Conservation (phyloP, 176 grass and related monocot species). For the Dendrocalamus sinicus region DNA sequence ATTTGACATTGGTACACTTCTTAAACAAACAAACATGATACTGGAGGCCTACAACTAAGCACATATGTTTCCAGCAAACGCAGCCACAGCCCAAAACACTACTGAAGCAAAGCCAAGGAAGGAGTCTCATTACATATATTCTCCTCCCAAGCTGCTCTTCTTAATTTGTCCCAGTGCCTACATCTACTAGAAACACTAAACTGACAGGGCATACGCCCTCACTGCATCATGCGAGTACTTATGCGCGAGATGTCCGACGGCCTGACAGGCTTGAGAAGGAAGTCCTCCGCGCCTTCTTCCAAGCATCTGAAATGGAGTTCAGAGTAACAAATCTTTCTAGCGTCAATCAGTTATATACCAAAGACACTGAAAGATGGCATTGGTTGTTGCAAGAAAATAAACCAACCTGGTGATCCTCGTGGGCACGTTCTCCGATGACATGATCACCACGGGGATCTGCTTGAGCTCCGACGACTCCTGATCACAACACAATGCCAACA, state of each 20-base stretch:
- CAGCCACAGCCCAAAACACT: background rate
- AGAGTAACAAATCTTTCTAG: no score
- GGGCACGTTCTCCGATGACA: constrained; percentile 58
- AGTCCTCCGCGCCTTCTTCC: constrained; percentile 57
- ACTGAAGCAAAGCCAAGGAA: background rate
- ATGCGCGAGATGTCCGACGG: constrained; percentile 54
- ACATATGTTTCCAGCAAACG: background rate
- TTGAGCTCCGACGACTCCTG: constrained; percentile 54
- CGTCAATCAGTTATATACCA: background rate
- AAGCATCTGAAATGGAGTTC: constrained; percentile 27
- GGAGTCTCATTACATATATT: background rate
- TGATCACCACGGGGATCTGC: constrained; percentile 53
- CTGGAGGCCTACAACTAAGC: background rate
- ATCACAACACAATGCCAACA: background rate
- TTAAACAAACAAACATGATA: background rate
- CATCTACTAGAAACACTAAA: background rate
- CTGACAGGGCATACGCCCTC: background rate
- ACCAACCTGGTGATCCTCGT: constrained; percentile 48
- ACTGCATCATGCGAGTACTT: constrained; percentile 39
- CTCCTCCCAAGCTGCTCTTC: background rate
- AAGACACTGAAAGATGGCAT: background rate
- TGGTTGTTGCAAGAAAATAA: background rate
- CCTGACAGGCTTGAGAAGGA: constrained; percentile 52
- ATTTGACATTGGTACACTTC: background rate
- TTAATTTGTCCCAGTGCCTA: background rate